Conservation (phyloP, 1,284 basidiomycete species). For the Trametes versicolor region DNA sequence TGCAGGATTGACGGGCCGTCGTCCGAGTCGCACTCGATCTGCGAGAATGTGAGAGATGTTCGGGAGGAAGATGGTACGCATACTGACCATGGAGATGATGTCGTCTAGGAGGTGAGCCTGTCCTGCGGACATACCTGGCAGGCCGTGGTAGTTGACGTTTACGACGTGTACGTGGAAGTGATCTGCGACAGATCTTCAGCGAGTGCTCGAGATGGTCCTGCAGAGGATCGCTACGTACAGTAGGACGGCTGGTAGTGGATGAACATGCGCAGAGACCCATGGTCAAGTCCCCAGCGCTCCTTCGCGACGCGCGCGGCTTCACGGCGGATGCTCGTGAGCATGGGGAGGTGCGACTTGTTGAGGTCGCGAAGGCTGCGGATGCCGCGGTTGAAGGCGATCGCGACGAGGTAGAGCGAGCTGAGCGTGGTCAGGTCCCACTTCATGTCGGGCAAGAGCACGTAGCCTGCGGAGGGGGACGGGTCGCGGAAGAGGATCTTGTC, state of each 20-base stretch:
- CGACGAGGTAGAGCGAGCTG: conserved; percentile 80
- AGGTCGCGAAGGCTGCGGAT: conserved; percentile 82
- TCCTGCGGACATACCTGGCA: conserved; percentile 83
- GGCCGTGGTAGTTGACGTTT: conserved; percentile 72
- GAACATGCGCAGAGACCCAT: conserved; percentile 79
- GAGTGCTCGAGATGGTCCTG: neutral
- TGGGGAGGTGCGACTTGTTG: conserved; percentile 65
- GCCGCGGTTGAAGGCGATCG: conserved; percentile 64
- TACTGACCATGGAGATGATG: conserved; percentile 80
- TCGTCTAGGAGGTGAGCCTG: conserved; percentile 96
- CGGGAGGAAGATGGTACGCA: neutral
- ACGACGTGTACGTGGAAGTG: conserved; percentile 97
- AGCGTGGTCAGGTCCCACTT: conserved; percentile 90
- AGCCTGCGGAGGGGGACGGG: conserved; percentile 63
- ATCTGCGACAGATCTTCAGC: conserved; percentile 57
- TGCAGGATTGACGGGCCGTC: conserved; percentile 63
- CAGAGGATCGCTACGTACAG: conserved; percentile 62
- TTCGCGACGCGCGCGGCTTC: conserved; percentile 63
- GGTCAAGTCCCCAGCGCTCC: conserved; percentile 69
- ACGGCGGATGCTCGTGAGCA: conserved; percentile 75
- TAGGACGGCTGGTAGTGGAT: conserved; percentile 98
- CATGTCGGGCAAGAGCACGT: conserved; percentile 90
- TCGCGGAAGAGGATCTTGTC: conserved; percentile 80
- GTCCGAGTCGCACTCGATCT: conserved; percentile 70
- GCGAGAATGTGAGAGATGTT: conserved; percentile 7